Conservation (phyloP, 2,329 filamentous ascomycete species). For the Hymenoscyphus fructigenus region DNA sequence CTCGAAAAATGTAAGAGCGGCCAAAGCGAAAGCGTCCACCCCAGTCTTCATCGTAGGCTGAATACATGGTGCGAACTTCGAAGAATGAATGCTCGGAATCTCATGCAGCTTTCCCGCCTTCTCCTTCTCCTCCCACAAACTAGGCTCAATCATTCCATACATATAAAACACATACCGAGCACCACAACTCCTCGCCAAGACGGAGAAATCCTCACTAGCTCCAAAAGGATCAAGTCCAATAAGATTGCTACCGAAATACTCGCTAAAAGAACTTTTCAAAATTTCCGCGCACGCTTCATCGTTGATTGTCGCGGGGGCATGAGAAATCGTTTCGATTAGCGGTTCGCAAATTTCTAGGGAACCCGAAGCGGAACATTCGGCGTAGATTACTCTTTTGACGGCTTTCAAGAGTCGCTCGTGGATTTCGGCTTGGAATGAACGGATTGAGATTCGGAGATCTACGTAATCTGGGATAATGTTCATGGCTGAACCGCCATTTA, state of each 20-base stretch:
- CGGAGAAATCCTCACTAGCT: constrained; percentile 36
- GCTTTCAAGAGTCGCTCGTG: constrained; percentile 37
- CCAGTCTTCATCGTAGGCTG: constrained; percentile 55
- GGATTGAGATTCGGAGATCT: constrained; percentile 43
- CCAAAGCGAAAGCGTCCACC: constrained; percentile 48
- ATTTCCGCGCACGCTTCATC: constrained; percentile 19
- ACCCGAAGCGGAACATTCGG: constrained; percentile 45
- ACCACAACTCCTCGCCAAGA: constrained; percentile 47
- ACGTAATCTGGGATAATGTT: constrained; percentile 46
- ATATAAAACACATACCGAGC: constrained; percentile 55
- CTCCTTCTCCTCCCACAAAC: constrained; percentile 49
- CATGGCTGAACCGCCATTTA: constrained; percentile 44
- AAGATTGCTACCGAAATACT: constrained; percentile 11
- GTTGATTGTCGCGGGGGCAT: constrained; percentile 30
- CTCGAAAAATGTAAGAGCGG: constrained; percentile 46
- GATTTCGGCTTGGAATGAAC: constrained; percentile 38
- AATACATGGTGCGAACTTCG: constrained; percentile 57
- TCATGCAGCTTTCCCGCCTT: constrained; percentile 41
- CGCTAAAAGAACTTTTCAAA: constrained; percentile 17
- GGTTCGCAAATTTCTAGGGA: constrained; percentile 42
- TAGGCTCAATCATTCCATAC: constrained; percentile 52
- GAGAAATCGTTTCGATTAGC: constrained; percentile 18
- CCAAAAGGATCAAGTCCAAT: constrained; percentile 11
- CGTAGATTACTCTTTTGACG: constrained; percentile 49
- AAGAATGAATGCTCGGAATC: constrained; percentile 58